Evolutionary conservation across 176 grass and related monocot species (phyloP), one percentile per base, ranked within the genome.

Genomic region (Zoysia pacifica): DNA sequence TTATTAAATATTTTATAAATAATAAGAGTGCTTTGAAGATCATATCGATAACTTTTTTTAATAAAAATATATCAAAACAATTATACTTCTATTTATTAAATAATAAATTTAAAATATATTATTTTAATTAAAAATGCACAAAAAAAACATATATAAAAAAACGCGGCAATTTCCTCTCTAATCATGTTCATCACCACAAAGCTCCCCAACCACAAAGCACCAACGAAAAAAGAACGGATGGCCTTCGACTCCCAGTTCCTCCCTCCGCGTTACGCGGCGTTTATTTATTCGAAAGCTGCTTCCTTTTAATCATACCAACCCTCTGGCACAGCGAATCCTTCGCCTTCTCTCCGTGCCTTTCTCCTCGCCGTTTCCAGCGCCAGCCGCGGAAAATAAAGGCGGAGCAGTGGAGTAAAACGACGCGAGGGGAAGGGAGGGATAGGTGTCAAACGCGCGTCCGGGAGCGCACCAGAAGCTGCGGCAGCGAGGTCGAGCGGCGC

Each of bases 291-390:
- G 48, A 84, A 83, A 90, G 81, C 63, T 61, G 38, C 76, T 85
- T 82, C 51, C 65, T 87, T 83, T 84, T 60, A 36, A 62, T 70
- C 43, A 78, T 66, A 50, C 37, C 73, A 75, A 60, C 75, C 43
- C 64, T 87, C 62, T 89, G 86, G 91, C 84, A 91, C 92, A 82
- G 89, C 89, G 81, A 89, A 87, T 82, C 85, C 18, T 9, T 36
- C n/a, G 76, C 67, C 76, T 72, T 75, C 28, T 66, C 28, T 28
- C 28, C 28, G 28, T 28, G 28, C 28, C 28, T 28, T 28, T 67
- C 76, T 45, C 19, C 18, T 65, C 76, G 47, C 76, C 50, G 74
- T 83, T 52, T 82, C 82, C 52, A 73, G 53, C 73, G 76, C 61
- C 19, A 28, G 28, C 43, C 72, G 64, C 54, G 47, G 48, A 56